phyloP scores from a whole-genome alignment of 2,329 filamentous ascomycete species.

The Zymoseptoria crescenta region DNA sequence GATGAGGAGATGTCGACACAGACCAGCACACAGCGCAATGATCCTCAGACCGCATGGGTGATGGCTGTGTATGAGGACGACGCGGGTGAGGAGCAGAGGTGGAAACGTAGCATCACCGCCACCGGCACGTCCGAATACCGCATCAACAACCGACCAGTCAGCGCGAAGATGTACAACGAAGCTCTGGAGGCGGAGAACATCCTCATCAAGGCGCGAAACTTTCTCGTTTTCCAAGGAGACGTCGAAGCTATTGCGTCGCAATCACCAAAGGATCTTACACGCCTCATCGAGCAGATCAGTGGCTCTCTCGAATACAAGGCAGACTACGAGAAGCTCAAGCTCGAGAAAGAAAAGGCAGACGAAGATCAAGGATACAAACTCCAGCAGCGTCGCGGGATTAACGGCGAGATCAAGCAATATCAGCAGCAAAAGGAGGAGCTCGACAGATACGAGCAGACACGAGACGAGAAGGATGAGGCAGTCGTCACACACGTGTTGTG shows the following conservation, averaged over 20 bases:
- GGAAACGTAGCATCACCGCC: conserved; percentile 90
- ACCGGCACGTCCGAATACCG: conserved; percentile 88
- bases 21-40: conserved; percentile 58
- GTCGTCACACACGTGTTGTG: conserved; percentile 90
- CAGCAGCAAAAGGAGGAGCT: conserved; percentile 94
- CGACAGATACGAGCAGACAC: conserved; percentile 85
- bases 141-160: conserved; percentile 87
- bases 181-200: conserved; percentile 91
- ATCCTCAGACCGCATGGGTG: conserved; percentile 94
- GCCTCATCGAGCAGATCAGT: conserved; percentile 93
- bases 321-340: conserved; percentile 87
- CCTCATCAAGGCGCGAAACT: conserved; percentile 94
- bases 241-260: conserved; percentile 95
- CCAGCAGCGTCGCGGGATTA: conserved; percentile 83
- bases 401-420: conserved; percentile 96
- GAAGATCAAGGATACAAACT: conserved; percentile 87
- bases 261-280: conserved; percentile 85
- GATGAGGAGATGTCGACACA: conserved; percentile 47
- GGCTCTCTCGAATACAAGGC: conserved; percentile 90
- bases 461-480: conserved; percentile 80
- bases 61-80: conserved; percentile 99
- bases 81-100: conserved; percentile 85
- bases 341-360: conserved; percentile 73
- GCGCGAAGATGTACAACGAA: conserved; percentile 86
- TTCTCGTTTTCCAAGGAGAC: conserved; percentile 96